These are phyloP conservation scores for Gymnopilus junonius DNA, from an alignment of 768 basidiomycete genomes.

Conservation along the genomic window DNA sequence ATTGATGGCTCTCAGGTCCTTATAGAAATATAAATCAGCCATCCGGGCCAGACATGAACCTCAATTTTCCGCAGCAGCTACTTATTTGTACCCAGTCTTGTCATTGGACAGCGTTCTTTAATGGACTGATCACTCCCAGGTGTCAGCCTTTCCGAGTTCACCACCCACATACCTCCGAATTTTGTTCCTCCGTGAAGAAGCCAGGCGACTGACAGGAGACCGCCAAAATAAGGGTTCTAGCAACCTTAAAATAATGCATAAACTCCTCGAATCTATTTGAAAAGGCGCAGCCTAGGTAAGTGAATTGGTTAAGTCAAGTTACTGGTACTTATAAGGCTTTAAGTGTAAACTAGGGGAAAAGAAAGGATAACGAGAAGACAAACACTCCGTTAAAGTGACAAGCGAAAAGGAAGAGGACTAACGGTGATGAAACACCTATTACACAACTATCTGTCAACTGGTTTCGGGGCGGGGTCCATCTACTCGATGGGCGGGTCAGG, in stretches of 20 bases:
- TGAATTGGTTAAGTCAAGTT: background rate
- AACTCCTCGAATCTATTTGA: background rate
- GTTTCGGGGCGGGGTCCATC: constrained; percentile 11
- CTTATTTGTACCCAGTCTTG: background rate
- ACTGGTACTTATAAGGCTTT: constrained; percentile 4
- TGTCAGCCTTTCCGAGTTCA: background rate
- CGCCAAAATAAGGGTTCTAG: background rate
- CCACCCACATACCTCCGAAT: background rate
- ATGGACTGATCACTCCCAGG: background rate
- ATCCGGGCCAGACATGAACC: background rate
- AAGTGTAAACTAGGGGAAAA: background rate
- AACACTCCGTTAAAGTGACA: background rate
- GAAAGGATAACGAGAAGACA: background rate
- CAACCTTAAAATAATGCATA: background rate
- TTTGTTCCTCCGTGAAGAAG: background rate
- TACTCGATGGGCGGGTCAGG: background rate
- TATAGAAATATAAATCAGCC: background rate
- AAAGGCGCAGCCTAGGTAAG: background rate
- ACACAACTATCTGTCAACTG: background rate
- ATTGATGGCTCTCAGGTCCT: background rate
- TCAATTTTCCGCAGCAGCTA: background rate
- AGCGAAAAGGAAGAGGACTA: background rate
- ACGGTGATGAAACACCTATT: background rate
- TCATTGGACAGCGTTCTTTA: background rate
- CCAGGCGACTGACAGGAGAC: background rate